phyloP scores from a whole-genome alignment of 2,329 filamentous ascomycete species.

The Fusarium austroafricanum region DNA sequence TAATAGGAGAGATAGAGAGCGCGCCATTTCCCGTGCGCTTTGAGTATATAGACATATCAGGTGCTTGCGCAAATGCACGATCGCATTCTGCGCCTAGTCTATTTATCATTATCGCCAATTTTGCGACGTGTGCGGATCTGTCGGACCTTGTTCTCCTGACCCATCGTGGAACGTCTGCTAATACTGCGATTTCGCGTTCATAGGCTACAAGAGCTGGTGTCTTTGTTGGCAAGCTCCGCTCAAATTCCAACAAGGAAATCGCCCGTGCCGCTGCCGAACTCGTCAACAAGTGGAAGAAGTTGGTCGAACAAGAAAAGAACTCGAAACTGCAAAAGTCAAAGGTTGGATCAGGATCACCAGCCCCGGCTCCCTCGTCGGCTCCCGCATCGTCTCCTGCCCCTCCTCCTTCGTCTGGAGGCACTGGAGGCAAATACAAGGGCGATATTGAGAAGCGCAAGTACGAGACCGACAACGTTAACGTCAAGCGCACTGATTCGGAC shows the following conservation, averaged over 20 bases:
- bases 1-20: background rate
- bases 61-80: conserved; percentile 38
- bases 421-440: conserved; percentile 66
- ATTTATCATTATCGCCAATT: conserved; percentile 2
- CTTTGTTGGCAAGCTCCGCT: conserved; percentile 81
- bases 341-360: conserved; percentile 52
- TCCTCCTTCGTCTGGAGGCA: conserved; percentile 55
- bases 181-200: conserved; percentile 14
- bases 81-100: conserved; percentile 20
- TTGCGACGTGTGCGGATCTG: background rate
- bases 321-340: conserved; percentile 58
- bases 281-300: conserved; percentile 87
- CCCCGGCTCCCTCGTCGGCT: conserved; percentile 64
- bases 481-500: conserved; percentile 77
- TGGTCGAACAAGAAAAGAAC: conserved; percentile 74
- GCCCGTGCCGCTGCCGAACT: conserved; percentile 82
- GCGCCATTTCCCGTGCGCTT: background rate
- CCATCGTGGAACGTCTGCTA: conserved; percentile 15
- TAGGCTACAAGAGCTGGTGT: conserved; percentile 91
- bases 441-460: conserved; percentile 84
- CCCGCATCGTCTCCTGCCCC: conserved; percentile 64
- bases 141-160: background rate
- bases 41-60: conserved; percentile 17
- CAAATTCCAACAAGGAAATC: conserved; percentile 85
- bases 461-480: conserved; percentile 83